phyloP scores from a whole-genome alignment of 2,329 filamentous ascomycete species.

The Plenodomus tracheiphilus region DNA sequence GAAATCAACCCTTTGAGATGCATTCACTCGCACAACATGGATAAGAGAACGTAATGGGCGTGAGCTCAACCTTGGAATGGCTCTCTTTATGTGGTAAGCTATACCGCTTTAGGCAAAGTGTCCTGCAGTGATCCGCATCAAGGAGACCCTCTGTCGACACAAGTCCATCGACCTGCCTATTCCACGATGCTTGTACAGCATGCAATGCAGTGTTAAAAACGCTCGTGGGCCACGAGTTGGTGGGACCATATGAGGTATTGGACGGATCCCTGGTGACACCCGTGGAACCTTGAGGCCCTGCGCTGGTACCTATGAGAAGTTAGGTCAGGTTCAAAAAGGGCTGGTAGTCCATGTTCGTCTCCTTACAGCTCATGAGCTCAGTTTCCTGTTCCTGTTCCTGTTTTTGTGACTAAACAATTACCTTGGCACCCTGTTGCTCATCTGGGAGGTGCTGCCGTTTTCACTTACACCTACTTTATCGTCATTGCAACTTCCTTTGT shows the following conservation, averaged over 20 bases:
- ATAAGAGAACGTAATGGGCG: slow-evolving; percentile 3
- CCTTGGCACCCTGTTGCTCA: background rate
- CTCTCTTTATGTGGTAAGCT: slow-evolving; percentile 16
- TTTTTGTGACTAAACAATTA: background rate
- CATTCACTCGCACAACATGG: background rate
- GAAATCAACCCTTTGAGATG: background rate
- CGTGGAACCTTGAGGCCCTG: background rate
- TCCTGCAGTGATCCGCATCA: background rate
- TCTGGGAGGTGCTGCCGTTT: background rate
- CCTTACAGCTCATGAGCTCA: background rate
- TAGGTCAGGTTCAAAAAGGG: background rate
- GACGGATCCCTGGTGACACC: background rate
- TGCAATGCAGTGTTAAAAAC: background rate
- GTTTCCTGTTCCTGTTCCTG: no score
- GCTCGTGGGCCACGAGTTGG: background rate
- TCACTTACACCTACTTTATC: background rate
- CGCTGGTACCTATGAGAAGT: background rate
- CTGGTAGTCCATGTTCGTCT: background rate
- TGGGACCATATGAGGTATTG: background rate
- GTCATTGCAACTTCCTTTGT: background rate
- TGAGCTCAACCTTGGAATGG: no score
- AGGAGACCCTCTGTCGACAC: background rate
- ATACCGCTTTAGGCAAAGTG: slow-evolving; percentile 15
- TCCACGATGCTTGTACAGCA: background rate
- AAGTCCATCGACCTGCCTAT: background rate